These are phyloP conservation scores for Cardamine resedifolia DNA, from an alignment of 345 rosid genomes.

Conservation along the genomic window DNA sequence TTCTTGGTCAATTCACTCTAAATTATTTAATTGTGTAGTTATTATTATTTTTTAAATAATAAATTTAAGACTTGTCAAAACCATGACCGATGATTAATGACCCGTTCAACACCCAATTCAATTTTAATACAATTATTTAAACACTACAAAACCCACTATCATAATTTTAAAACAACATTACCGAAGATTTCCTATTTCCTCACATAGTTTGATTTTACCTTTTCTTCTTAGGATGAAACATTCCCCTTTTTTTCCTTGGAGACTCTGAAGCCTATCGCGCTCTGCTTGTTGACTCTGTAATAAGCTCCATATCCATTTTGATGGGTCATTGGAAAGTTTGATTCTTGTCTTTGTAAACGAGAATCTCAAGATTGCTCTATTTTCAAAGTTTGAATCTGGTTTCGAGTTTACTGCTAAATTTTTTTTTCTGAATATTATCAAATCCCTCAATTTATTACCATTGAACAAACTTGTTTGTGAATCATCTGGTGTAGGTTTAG, in stretches of 20 bases:
- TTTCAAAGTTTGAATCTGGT: background rate
- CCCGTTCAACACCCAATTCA: background rate
- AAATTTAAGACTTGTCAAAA: background rate
- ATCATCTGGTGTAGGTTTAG: background rate
- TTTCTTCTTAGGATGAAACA: too few species aligned
- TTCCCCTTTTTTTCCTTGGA: too few species aligned
- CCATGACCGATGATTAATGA: background rate
- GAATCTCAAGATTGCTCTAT: background rate
- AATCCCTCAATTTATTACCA: background rate
- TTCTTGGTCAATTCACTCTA: background rate
- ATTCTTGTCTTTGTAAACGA: too few species aligned
- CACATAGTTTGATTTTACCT: background rate
- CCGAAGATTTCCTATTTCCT: background rate
- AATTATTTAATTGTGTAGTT: background rate
- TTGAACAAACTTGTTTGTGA: background rate
- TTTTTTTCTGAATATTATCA: background rate
- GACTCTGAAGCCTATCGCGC: too few species aligned
- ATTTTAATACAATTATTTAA: background rate
- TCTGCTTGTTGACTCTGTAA: too few species aligned
- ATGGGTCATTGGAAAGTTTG: background rate
- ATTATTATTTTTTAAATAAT: too few species aligned
- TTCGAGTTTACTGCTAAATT: background rate
- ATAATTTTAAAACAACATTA: background rate
- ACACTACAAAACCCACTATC: background rate
- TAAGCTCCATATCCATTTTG: too few species aligned